Conservation (phyloP, 352 stramenopile genomes). For the Pythium sukuiense region DNA sequence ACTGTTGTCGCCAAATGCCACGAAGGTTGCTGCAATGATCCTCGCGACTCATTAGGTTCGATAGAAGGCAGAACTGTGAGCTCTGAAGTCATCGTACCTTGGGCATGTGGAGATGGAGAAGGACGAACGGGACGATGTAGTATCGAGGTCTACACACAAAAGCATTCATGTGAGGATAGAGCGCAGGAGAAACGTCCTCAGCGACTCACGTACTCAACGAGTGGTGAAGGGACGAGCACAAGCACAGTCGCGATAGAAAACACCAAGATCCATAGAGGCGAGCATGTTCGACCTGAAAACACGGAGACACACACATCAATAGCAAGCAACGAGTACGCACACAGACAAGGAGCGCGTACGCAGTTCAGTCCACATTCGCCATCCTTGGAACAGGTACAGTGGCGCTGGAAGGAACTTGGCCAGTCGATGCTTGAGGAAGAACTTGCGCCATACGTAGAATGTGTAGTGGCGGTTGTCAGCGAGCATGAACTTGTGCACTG, state of each 20-base stretch:
- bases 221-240: constrained; percentile 82
- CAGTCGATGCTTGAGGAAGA: constrained; percentile 73
- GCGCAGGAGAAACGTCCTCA: background rate
- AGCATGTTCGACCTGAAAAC: constrained; percentile 42
- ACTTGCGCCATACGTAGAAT: constrained; percentile 91
- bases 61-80: no score
- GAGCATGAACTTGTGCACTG: constrained; percentile 90
- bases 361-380: constrained; percentile 64
- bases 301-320: background rate
- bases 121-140: constrained; percentile 77
- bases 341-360: constrained; percentile 37
- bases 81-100: constrained; percentile 34
- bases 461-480: constrained; percentile 93
- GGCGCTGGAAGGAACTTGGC: constrained; percentile 64
- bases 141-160: constrained; percentile 62
- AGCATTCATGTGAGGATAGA: background rate
- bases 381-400: constrained; percentile 67
- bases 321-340: background rate
- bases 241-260: constrained; percentile 71
- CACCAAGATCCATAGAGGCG: constrained; percentile 77
- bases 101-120: constrained; percentile 75
- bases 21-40: constrained; percentile 50
- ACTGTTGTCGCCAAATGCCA: constrained; percentile 42
- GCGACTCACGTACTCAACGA: constrained; percentile 80
- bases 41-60: no score